Percentiles rank a stretch among this genome's conserved stretches.
These are phyloP conservation scores for Tylopilus sp. DNA, from an alignment of 1,284 basidiomycete genomes.

Conservation along the genomic window DNA sequence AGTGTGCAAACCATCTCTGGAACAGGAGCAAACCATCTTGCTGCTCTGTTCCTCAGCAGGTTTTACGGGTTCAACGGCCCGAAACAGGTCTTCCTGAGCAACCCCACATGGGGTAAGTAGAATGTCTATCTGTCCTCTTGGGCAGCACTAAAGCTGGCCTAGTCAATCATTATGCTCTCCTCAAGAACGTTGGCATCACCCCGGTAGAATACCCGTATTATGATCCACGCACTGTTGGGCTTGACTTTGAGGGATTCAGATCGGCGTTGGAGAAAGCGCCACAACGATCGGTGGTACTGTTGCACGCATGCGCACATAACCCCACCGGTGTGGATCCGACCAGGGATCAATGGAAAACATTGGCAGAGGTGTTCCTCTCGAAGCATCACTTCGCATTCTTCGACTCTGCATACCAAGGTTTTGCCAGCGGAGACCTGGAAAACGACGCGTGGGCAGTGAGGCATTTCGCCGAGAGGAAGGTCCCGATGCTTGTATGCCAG, in stretches of 20 bases:
- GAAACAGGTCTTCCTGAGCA: conserved; percentile 69
- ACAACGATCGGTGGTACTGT: conserved; percentile 76
- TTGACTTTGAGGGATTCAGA: conserved; percentile 80
- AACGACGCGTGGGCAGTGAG: conserved; percentile 74
- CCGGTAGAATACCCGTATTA: conserved; percentile 88
- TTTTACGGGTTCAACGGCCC: conserved; percentile 76
- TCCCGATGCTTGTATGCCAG: conserved; percentile 86
- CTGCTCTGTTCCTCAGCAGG: conserved; percentile 80
- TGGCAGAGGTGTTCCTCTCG: conserved; percentile 72
- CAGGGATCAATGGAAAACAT: conserved; percentile 79
- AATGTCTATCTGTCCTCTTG: neutral
- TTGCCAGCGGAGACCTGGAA: conserved; percentile 81
- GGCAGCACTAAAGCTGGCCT: conserved; percentile 8
- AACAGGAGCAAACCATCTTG: conserved; percentile 94
- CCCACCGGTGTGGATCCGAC: conserved; percentile 97
- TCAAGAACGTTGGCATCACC: conserved; percentile 78
- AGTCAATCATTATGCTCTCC: conserved; percentile 92
- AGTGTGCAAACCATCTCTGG: conserved; percentile 93
- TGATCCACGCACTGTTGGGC: conserved; percentile 83
- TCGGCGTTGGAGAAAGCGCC: conserved; percentile 63
- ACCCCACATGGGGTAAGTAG: conserved; percentile 82
- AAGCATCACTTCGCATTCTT: conserved; percentile 90
- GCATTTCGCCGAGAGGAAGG: conserved; percentile 69
- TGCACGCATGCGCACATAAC: conserved; percentile 95
- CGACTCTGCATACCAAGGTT: conserved; percentile 95